Percentiles rank a stretch among this genome's conserved stretches.
Evolutionary conservation across 2,329 filamentous ascomycete genomes (phyloP).

Genomic region (Apiospora arundinis): DNA sequence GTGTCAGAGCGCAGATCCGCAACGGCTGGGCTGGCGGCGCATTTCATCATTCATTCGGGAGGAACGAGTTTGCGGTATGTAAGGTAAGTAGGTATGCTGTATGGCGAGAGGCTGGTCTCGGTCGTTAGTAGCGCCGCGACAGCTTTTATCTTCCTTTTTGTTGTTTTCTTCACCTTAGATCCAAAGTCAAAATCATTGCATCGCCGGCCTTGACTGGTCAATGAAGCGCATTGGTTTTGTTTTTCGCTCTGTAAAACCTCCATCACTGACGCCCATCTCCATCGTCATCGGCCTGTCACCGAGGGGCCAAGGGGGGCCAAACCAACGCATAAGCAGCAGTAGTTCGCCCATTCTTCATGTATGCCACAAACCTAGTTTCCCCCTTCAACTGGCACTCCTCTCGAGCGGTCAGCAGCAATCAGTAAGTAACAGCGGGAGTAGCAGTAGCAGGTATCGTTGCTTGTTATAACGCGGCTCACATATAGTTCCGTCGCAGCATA

Average conservation of each 20-base stretch:
- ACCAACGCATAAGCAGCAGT: not conserved
- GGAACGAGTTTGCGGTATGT: not conserved
- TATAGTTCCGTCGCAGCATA: slow-evolving; percentile 1
- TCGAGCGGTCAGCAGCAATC: not conserved
- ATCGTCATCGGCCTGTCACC: not conserved
- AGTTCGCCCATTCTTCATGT: slow-evolving; percentile 11
- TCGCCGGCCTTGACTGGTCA: not conserved
- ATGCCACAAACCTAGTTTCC: slow-evolving; percentile 5
- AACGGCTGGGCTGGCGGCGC: slow-evolving; percentile 7
- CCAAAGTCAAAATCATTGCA: not conserved
- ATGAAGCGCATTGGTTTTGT: not conserved
- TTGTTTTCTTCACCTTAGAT: not conserved
- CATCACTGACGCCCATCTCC: not conserved
- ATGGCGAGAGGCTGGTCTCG: not conserved
- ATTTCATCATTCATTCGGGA: not conserved
- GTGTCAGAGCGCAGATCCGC: slow-evolving; percentile 12
- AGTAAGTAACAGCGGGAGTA: not conserved
- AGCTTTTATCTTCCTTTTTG: not conserved
- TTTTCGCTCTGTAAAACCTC: not conserved
- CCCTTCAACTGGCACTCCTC: not conserved
- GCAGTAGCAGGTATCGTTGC: not conserved
- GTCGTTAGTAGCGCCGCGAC: not conserved
- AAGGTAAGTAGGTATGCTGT: not conserved
- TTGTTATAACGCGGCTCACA: slow-evolving; percentile 15
- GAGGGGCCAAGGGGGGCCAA: not conserved